These are phyloP conservation scores for Naganishia friedmannii DNA, from an alignment of 768 basidiomycete genomes.

Conservation along the genomic window DNA sequence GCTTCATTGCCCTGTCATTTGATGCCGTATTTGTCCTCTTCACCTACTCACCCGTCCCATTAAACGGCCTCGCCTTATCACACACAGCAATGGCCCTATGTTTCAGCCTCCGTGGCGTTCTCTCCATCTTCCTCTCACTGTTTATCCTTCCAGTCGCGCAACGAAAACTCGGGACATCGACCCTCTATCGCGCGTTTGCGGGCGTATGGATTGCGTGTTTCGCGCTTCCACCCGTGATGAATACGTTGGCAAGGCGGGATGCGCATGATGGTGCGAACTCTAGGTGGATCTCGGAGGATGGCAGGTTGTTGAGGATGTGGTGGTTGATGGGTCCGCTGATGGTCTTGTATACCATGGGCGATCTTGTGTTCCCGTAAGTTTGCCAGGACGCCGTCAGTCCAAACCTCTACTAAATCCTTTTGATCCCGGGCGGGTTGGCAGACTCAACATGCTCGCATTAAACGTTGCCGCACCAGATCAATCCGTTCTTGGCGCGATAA, in stretches of 20 bases:
- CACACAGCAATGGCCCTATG: conserved; percentile 29
- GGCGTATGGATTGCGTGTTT: conserved; percentile 31
- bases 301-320: conserved; percentile 30
- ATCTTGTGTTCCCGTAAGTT: conserved; percentile 35
- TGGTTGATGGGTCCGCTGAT: conserved; percentile 33
- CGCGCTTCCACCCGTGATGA: conserved; percentile 33
- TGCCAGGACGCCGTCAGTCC: background rate
- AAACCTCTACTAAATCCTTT: background rate
- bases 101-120: conserved; percentile 27
- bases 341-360: conserved; percentile 33
- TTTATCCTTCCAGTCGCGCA: conserved; percentile 31
- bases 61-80: conserved; percentile 33
- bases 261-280: conserved; percentile 4
- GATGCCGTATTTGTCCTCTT: conserved; percentile 37
- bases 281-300: conserved; percentile 23
- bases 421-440: too few relatives aligned
- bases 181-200: conserved; percentile 30
- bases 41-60: conserved; percentile 29
- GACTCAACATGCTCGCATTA: conserved; percentile 14
- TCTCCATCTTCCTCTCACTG: conserved; percentile 31
- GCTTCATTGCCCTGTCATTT: conserved; percentile 33
- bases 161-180: conserved; percentile 7
- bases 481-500: background rate
- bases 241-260: conserved; percentile 23
- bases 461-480: conserved; percentile 10